Evolutionary conservation across 1,284 basidiomycete genomes (phyloP).

Genomic region (Sporisorium graminicola): DNA sequence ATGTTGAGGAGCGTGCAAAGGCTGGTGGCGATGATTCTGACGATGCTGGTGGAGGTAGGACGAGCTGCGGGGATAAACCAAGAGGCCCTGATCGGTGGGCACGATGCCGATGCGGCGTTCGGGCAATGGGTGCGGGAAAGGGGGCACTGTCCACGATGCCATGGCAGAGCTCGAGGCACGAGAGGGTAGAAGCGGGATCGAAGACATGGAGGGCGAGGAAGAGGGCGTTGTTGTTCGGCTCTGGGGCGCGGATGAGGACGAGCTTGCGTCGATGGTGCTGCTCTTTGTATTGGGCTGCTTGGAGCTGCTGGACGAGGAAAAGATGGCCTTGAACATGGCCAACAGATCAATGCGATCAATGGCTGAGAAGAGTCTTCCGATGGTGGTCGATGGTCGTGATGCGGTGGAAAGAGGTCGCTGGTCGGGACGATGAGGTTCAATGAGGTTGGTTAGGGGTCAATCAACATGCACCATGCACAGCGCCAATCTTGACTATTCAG

Average conservation of each 20-base stretch:
- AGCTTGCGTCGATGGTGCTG: not conserved
- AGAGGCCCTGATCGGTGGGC: conserved; percentile 38
- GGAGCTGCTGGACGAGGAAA: conserved; percentile 25
- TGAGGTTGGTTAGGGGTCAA: not conserved
- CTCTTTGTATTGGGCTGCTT: conserved; percentile 15
- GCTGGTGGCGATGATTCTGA: conserved; percentile 17
- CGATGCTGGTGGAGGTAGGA: not conserved
- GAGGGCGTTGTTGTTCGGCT: conserved; percentile 11
- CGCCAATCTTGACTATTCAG: not conserved
- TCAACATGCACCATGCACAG: conserved; percentile 8
- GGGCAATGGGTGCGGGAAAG: conserved; percentile 53
- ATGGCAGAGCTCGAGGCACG: conserved; percentile 32
- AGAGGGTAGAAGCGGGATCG: conserved; percentile 16
- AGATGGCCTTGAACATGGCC: conserved; percentile 44
- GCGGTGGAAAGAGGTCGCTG: not conserved
- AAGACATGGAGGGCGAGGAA: conserved; percentile 19
- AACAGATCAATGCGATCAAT: not conserved
- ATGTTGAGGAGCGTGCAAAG: conserved; percentile 11
- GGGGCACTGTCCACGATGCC: conserved; percentile 49
- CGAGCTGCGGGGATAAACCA: conserved; percentile 47
- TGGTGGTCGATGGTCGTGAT: not conserved
- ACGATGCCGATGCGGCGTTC: conserved; percentile 49
- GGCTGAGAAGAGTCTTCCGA: not conserved
- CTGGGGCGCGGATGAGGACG: conserved; percentile 17
- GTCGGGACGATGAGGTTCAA: too few relatives aligned